phyloP scores from a whole-genome alignment of 164 flowering plant species.

The Magnolia sinica region DNA sequence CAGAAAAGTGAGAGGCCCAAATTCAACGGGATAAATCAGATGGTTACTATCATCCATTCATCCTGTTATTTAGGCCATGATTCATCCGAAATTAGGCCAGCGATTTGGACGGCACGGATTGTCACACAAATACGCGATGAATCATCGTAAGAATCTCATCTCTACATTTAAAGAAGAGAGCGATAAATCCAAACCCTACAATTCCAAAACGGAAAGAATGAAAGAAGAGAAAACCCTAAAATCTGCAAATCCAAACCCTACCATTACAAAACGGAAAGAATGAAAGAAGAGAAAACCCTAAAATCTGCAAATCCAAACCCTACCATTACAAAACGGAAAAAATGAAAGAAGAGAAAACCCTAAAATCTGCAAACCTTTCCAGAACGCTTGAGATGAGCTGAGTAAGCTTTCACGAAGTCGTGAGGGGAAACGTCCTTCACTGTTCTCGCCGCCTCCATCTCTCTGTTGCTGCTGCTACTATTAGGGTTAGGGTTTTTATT shows the following conservation, averaged over 20 bases:
- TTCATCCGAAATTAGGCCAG: too few species aligned
- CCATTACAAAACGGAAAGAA: not conserved
- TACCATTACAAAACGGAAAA: not conserved
- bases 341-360: not conserved
- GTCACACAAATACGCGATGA: too few species aligned
- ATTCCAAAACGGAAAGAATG: not conserved
- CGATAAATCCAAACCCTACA: not conserved
- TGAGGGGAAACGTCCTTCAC: slow-evolving; percentile 61
- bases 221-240: not conserved
- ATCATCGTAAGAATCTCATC: too few species aligned
- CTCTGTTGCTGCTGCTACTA: not conserved
- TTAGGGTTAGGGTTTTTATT: too few species aligned
- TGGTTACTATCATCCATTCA: too few species aligned
- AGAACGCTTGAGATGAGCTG: slow-evolving; percentile 54
- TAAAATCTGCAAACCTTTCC: slow-evolving; percentile 37
- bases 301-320: not conserved
- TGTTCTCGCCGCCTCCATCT: slow-evolving; percentile 33
- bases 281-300: not conserved
- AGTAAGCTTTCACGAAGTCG: slow-evolving; percentile 42
- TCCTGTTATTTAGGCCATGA: too few species aligned
- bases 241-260: not conserved
- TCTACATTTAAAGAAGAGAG: too few species aligned
- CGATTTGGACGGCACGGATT: too few species aligned
- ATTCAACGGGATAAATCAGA: too few species aligned
- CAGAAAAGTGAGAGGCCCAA: too few species aligned